Base-by-base conservation (phyloP, 345 rosid species). In the Reutealis trisperma region DNA sequence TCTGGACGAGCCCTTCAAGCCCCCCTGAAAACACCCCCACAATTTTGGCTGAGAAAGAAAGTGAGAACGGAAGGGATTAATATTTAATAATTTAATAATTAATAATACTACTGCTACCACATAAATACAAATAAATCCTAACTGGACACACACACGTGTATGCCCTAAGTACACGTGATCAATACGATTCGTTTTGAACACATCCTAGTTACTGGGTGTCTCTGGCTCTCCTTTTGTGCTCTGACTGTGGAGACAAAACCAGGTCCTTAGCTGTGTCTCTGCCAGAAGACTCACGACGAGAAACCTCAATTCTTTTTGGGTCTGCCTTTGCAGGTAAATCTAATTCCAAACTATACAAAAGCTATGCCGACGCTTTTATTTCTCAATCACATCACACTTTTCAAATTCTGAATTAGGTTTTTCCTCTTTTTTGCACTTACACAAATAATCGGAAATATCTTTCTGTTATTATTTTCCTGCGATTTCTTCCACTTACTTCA, bases 241-340 rank as follows among this genome's bases (percentile, higher is more conserved):
- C 45, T 70, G 73, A 18, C 12, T 49, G 41, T 14, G 59, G 27
- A 66, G 27, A 9, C 25, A n/a, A 64, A 19, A 34, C 21, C 70
- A 41, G 9, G 22, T 41, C 69, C 11, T 44, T n/a, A 18, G 8
- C 54, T 67, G 22, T 67, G n/a, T 24, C 24, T 11, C 21, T 22
- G 0, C 18, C 8, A 42, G 52, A 19, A 66, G 27, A 25, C 72
- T 25, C 37, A 0, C 37, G 14, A 2, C 59, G 8, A 15, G 42
- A 49, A 16, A 25, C 2, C 58, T 51, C 58, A 13, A 47, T 45
- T 68, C 58, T 47, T 68, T 68, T 67, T 22, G 21, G 58, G 72
- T 68, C 63, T 70, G 71, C 63, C 74, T 70, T 70, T 5, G 24
- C 41, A 54, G 74, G 74, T 71, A 71, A 25, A 18, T 32, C 0